Percentiles rank a stretch among this genome's conserved stretches.
phyloP scores from a whole-genome alignment of 179 eudicot species.

The Heliamphora pulchella region DNA sequence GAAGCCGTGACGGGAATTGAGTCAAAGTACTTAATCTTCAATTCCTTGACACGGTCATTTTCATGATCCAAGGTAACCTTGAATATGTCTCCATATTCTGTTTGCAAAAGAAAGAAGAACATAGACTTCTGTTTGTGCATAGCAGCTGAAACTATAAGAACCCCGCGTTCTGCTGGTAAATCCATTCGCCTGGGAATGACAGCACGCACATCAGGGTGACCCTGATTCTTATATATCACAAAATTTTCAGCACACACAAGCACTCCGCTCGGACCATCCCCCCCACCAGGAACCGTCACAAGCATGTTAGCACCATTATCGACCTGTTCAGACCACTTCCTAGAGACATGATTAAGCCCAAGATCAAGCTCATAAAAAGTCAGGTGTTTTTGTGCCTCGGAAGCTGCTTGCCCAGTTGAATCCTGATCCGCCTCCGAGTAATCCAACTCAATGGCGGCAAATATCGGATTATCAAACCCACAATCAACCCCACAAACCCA shows the following conservation, averaged over 20 bases:
- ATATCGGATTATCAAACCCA: slow-evolving; percentile 91
- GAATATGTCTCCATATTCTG: slow-evolving; percentile 92
- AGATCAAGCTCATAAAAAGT: slow-evolving; percentile 95
- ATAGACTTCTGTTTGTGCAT: slow-evolving; percentile 81
- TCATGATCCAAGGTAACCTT: slow-evolving; percentile 85
- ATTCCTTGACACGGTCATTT: slow-evolving; percentile 63
- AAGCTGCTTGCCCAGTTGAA: slow-evolving; percentile 71
- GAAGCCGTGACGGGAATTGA: slow-evolving; percentile 84
- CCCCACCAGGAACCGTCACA: slow-evolving; percentile 93
- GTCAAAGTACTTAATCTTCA: slow-evolving; percentile 88
- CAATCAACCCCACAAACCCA: slow-evolving; percentile 90
- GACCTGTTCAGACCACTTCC: slow-evolving; percentile 93
- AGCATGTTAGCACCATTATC: slow-evolving; percentile 96
- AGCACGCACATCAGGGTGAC: slow-evolving; percentile 83
- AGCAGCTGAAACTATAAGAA: slow-evolving; percentile 78
- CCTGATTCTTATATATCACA: slow-evolving; percentile 90
- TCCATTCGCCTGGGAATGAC: slow-evolving; percentile 90
- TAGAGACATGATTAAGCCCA: slow-evolving; percentile 89
- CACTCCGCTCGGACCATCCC: slow-evolving; percentile 97
- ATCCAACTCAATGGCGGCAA: slow-evolving; percentile 93
- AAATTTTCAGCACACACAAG: slow-evolving; percentile 97
- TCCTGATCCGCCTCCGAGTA: slow-evolving; percentile 91
- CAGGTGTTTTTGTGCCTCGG: slow-evolving; percentile 81
- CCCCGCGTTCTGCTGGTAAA: slow-evolving; percentile 90
- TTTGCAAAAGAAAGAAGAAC: slow-evolving; percentile 89